Evolutionary conservation across 2,329 filamentous ascomycete species (phyloP).

Genomic region (Fusarium beomiforme): DNA sequence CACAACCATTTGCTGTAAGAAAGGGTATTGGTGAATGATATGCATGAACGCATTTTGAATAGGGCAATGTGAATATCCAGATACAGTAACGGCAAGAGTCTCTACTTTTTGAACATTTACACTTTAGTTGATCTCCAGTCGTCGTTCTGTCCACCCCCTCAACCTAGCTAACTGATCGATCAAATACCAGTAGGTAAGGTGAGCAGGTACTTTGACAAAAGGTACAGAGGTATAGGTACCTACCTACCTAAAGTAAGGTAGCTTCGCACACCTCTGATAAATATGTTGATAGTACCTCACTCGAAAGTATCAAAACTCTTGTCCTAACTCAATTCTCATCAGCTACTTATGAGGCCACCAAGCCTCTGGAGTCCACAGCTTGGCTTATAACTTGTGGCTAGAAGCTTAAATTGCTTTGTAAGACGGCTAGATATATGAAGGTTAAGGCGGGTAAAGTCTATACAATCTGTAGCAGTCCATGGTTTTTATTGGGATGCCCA

Average conservation of each 20-base stretch:
- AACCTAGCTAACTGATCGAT: too few relatives aligned
- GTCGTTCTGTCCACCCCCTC: too few relatives aligned
- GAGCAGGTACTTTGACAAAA: too few relatives aligned
- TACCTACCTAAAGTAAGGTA: too few relatives aligned
- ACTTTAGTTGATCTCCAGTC: too few relatives aligned
- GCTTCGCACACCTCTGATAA: too few relatives aligned
- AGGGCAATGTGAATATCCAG: background rate
- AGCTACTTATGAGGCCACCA: background rate
- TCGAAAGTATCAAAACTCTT: background rate
- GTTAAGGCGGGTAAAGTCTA: background rate
- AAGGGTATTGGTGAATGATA: background rate
- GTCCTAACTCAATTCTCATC: background rate
- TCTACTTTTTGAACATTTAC: too few relatives aligned
- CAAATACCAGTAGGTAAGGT: too few relatives aligned
- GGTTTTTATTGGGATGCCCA: background rate
- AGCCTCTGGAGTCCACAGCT: background rate
- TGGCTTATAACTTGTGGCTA: background rate
- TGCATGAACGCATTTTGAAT: background rate
- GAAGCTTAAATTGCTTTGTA: background rate
- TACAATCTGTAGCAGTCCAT: background rate
- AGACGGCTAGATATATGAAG: background rate
- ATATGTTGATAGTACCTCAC: too few relatives aligned
- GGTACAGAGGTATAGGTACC: too few relatives aligned
- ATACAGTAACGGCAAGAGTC: background rate
- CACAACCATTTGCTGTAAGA: background rate